Base-by-base conservation (phyloP, 140 eudicot species). In the Cichorium intybus region DNA sequence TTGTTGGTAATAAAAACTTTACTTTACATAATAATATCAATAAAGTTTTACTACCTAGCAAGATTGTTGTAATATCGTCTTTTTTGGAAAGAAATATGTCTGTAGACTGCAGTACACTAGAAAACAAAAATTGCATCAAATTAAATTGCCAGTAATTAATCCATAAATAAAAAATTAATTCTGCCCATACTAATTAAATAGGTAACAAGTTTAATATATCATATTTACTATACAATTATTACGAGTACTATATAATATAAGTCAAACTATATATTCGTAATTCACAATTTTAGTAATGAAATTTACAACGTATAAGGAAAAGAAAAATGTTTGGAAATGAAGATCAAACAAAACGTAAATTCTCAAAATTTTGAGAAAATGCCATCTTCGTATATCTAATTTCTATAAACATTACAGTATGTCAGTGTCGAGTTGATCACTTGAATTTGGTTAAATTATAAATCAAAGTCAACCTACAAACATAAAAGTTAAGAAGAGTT, bases 1-100 rank as follows among this genome's bases (percentile, higher is more conserved):
- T n/a, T 14, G 18, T 33, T 52, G 49, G 24, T 21, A 51, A 10
- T 71, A 17, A 71, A 31, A 71, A 24, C 24, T 59, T 47, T 69
- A 52, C 12, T 0, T 1, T 49, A 33, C 39, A 24, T 16, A 14
- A 16, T 24, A 3, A 55, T 9, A 45, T 14, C 8, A 22, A 65
- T 33, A n/a, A 33, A 39, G 16, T 39, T 16, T 27, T 45, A 57
- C 24, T 8, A 56, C 26, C 6, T 12, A 43, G 46, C 7, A 43
- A 18, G 23, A 10, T 20, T n/a, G 27, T 22, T 28, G 9, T 45
- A 22, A 69, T 28, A 5, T 24, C 37, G 34, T 26, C 7, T 56
- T 24, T 57, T 29, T 57, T 4, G 22, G 21, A 57, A 3, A n/a
- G 31, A 57, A 57, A 54, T 9, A 43, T 43, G n/a, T n/a, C n/a